Evolutionary conservation across 2,329 filamentous ascomycete species (phyloP).

Genomic region (Diaporthe longicolla): DNA sequence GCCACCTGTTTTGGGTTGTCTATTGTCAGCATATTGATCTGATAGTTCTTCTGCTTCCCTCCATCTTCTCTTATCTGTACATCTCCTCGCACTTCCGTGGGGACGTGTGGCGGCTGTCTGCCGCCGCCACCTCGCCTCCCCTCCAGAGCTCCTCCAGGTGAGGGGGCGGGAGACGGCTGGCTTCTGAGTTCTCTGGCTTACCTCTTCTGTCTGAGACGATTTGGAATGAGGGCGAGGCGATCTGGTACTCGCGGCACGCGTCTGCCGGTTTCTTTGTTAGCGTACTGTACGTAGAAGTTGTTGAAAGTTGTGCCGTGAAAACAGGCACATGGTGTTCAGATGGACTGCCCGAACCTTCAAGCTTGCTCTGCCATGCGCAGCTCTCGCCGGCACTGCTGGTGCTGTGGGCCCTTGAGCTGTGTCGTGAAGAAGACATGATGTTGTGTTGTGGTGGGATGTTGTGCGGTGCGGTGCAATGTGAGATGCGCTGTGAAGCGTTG

Average conservation of each 20-base stretch:
- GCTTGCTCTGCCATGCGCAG: constrained; percentile 52
- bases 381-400: constrained; percentile 45
- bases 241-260: constrained; percentile 50
- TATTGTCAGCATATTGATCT: constrained; percentile 20
- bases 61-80: not conserved
- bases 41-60: too few relatives aligned
- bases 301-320: too few relatives aligned
- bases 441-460: constrained; percentile 38
- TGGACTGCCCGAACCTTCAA: constrained; percentile 46
- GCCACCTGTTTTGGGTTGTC: constrained; percentile 71
- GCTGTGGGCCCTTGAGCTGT: constrained; percentile 40
- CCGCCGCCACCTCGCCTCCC: not conserved
- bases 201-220: constrained; percentile 54
- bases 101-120: not conserved
- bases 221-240: constrained; percentile 50
- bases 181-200: constrained; percentile 42
- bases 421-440: constrained; percentile 40
- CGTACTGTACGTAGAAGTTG: not conserved
- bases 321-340: not conserved
- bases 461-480: not conserved
- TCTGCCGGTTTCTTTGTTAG: constrained; percentile 45
- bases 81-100: not conserved
- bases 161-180: too few relatives aligned
- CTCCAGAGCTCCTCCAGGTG: too few relatives aligned
- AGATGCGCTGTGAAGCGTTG: not conserved